A percentile compares a stretch with the other conserved stretches of the same genome.
These are phyloP conservation scores for Scheffersomyces illinoinensis DNA, from an alignment of 1,139 yeast species.

Conservation along the genomic window DNA sequence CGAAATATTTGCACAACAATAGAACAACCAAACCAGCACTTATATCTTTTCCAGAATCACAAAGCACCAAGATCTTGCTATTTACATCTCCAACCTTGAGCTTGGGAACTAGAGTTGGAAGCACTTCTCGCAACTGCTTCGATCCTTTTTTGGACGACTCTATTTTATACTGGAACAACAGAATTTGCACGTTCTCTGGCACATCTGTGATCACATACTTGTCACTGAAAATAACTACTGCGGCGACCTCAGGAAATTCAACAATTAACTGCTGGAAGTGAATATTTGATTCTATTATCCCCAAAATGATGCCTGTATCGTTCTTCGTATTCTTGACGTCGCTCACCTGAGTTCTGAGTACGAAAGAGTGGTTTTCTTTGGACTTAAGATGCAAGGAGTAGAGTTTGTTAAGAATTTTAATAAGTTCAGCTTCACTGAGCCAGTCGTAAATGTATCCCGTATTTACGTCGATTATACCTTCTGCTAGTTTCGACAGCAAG, in stretches of 20 bases:
- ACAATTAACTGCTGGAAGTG: slow-evolving; percentile 9
- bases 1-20: slow-evolving; percentile 48
- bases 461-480: slow-evolving; percentile 26
- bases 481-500: background rate
- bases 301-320: slow-evolving; percentile 33
- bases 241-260: slow-evolving; percentile 12
- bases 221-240: slow-evolving; percentile 28
- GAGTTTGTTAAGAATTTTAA: slow-evolving; percentile 13
- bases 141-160: slow-evolving; percentile 64
- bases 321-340: slow-evolving; percentile 8
- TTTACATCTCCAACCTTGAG: slow-evolving; percentile 10
- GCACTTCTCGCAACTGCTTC: slow-evolving; percentile 46
- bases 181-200: slow-evolving; percentile 15
- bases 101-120: slow-evolving; percentile 37
- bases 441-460: slow-evolving; percentile 36
- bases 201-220: slow-evolving; percentile 15
- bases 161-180: slow-evolving; percentile 23
- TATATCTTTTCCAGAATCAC: slow-evolving; percentile 68
- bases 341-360: slow-evolving; percentile 5
- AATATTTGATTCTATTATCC: slow-evolving; percentile 21
- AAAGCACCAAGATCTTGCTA: slow-evolving; percentile 42
- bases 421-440: slow-evolving; percentile 27
- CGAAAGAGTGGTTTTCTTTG: slow-evolving; percentile 2
- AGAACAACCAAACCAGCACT: slow-evolving; percentile 61
- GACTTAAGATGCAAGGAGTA: slow-evolving; percentile 3